Conservation (phyloP, 2,329 filamentous ascomycete genomes). For the Rutstroemia sydowiana region DNA sequence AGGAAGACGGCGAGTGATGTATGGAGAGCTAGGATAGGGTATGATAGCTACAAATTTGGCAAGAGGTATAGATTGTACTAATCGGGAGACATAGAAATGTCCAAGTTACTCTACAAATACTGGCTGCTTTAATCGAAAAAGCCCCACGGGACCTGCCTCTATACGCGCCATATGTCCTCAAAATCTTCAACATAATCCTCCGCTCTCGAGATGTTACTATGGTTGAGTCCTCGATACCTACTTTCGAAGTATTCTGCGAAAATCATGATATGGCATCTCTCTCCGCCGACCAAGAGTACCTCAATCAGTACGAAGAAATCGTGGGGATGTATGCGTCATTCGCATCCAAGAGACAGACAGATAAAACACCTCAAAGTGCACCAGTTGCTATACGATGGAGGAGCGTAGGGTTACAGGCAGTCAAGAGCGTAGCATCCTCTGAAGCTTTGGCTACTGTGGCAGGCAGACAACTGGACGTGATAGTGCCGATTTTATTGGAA, state of each 20-base stretch:
- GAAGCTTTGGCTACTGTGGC: conserved; percentile 71
- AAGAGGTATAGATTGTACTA: conserved; percentile 10
- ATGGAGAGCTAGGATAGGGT: conserved; percentile 82
- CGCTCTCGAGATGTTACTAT: conserved; percentile 83
- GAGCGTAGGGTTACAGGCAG: conserved; percentile 65
- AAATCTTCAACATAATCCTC: conserved; percentile 75
- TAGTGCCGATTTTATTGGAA: conserved; percentile 78
- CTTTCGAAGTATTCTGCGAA: conserved; percentile 81
- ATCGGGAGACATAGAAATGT: conserved; percentile 59
- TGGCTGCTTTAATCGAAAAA: conserved; percentile 88
- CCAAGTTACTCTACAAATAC: conserved; percentile 88
- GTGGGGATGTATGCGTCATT: conserved; percentile 73
- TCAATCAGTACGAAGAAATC: conserved; percentile 74
- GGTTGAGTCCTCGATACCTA: conserved; percentile 81
- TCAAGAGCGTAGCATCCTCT: conserved; percentile 72
- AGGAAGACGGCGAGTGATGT: conserved; percentile 90
- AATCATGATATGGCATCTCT: conserved; percentile 82
- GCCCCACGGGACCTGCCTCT: conserved; percentile 82
- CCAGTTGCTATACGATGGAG: conserved; percentile 75
- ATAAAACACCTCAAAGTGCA: conserved; percentile 52
- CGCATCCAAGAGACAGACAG: conserved; percentile 56
- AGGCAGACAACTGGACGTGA: conserved; percentile 66
- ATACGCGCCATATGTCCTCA: conserved; percentile 77
- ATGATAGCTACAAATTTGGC: conserved; percentile 28
- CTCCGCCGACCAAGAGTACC: conserved; percentile 77